phyloP scores from a whole-genome alignment of 495 filamentous ascomycete species.

The Penicillium cataractarum region DNA sequence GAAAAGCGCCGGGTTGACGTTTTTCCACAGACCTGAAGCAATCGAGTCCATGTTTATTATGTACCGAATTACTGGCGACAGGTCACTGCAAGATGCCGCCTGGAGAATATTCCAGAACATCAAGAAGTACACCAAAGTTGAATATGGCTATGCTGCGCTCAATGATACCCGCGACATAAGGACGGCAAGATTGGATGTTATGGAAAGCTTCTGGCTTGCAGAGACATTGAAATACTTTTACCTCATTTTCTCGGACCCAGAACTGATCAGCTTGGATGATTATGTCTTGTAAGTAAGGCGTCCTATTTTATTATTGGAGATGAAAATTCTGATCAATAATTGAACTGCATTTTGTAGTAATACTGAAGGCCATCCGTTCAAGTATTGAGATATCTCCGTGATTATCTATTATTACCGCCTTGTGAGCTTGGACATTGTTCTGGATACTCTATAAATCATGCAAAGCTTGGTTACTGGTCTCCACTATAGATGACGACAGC shows the following conservation, averaged over 20 bases:
- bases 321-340: conserved; percentile 18
- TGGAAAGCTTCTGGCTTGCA: conserved; percentile 65
- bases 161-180: conserved; percentile 51
- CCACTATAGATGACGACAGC: neutral
- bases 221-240: conserved; percentile 96
- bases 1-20: conserved; percentile 13
- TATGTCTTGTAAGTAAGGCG: conserved; percentile 58
- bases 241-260: conserved; percentile 75
- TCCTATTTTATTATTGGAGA: neutral
- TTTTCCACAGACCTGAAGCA: conserved; percentile 59
- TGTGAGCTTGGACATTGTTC: neutral
- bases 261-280: conserved; percentile 68
- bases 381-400: conserved; percentile 11
- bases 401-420: neutral
- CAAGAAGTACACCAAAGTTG: conserved; percentile 59
- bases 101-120: conserved; percentile 79
- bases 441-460: neutral
- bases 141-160: conserved; percentile 62
- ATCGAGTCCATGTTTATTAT: conserved; percentile 76
- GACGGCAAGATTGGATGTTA: conserved; percentile 45
- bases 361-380: conserved; percentile 80
- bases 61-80: conserved; percentile 73
- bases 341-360: conserved; percentile 46
- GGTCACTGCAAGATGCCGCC: conserved; percentile 64
- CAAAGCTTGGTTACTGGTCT: neutral